Percentiles rank a stretch among this genome's conserved stretches.
Evolutionary conservation across 495 filamentous ascomycete genomes (phyloP).

Genomic region (Tuber melanosporum): DNA sequence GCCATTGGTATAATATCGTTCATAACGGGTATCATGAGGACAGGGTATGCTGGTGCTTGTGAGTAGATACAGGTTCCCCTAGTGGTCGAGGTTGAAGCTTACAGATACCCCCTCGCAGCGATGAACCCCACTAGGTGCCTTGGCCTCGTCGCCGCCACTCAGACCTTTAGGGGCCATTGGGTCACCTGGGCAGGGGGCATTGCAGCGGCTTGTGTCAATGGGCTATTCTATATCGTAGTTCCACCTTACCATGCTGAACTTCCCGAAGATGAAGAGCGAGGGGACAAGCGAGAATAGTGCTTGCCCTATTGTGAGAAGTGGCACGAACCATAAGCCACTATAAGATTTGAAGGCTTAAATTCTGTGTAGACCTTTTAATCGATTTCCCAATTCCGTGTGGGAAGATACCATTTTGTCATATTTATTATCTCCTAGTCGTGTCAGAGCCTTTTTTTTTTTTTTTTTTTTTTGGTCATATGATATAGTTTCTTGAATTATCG

Average conservation of each 20-base stretch:
- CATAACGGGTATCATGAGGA: constrained; percentile 45
- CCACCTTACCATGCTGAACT: constrained; percentile 9
- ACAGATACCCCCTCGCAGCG: not conserved
- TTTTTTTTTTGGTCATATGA: not conserved
- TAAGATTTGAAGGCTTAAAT: not conserved
- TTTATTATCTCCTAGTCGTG: not conserved
- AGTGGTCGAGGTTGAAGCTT: not conserved
- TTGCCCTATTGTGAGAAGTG: not conserved
- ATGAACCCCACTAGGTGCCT: constrained; percentile 23
- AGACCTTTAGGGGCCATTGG: constrained; percentile 13
- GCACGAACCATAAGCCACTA: not conserved
- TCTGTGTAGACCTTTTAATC: not conserved
- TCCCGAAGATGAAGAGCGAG: not conserved
- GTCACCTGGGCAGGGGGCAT: constrained; percentile 8
- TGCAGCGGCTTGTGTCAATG: constrained; percentile 4
- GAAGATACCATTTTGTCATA: not conserved
- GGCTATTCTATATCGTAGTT: constrained; percentile 9
- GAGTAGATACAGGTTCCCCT: not conserved
- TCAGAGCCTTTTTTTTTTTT: not conserved
- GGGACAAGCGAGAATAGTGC: not conserved
- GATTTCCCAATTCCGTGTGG: not conserved
- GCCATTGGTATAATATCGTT: constrained; percentile 48
- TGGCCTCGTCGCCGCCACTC: constrained; percentile 13
- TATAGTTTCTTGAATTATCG: not conserved
- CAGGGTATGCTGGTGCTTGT: constrained; percentile 48